phyloP scores from a whole-genome alignment of 768 basidiomycete genomes.

The Boletus vinaceobasis region DNA sequence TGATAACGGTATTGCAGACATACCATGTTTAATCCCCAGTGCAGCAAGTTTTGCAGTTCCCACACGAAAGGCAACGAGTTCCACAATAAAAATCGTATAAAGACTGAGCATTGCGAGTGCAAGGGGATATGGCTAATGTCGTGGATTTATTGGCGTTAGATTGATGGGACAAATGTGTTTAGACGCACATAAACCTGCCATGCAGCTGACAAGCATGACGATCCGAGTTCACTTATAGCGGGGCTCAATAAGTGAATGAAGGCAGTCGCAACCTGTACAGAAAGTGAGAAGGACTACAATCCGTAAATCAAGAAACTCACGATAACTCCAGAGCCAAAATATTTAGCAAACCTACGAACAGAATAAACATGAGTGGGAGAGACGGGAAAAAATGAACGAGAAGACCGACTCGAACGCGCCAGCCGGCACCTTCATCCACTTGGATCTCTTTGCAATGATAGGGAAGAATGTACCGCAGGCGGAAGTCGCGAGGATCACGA shows the following conservation, averaged over 20 bases:
- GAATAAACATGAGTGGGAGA: neutral
- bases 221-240: constrained; percentile 66
- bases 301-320: constrained; percentile 39
- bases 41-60: constrained; percentile 69
- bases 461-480: constrained; percentile 67
- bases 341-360: constrained; percentile 69
- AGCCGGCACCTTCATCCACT: constrained; percentile 37
- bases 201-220: constrained; percentile 60
- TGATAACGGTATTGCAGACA: constrained; percentile 6
- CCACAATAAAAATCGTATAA: constrained; percentile 79
- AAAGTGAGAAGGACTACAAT: neutral
- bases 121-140: constrained; percentile 71
- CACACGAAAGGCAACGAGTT: constrained; percentile 84
- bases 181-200: constrained; percentile 74
- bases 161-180: neutral
- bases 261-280: constrained; percentile 74
- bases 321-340: constrained; percentile 88
- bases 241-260: constrained; percentile 83
- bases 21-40: constrained; percentile 63
- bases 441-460: constrained; percentile 52
- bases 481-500: constrained; percentile 66
- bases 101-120: constrained; percentile 80
- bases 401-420: constrained; percentile 62
- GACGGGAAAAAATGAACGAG: neutral
- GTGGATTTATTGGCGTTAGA: neutral